phyloP scores from a whole-genome alignment of 2,329 filamentous ascomycete species.

The Bipolaris cookei region DNA sequence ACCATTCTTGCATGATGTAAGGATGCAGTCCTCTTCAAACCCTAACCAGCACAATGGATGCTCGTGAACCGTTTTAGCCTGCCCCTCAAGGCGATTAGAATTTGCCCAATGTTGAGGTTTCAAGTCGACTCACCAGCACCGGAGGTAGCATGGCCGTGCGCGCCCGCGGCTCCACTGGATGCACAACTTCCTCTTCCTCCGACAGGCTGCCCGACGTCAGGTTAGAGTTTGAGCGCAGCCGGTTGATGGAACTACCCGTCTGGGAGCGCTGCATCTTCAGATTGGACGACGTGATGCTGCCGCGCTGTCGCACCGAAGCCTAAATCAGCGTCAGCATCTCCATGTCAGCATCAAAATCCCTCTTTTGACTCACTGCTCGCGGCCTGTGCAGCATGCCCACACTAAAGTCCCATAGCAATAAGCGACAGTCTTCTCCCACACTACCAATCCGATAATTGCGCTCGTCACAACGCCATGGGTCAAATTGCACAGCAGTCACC shows the following conservation, averaged over 20 bases:
- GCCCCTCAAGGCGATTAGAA: conserved; percentile 14
- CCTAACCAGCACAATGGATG: conserved; percentile 88
- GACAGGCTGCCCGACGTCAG: conserved; percentile 61
- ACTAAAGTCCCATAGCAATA: conserved; percentile 96
- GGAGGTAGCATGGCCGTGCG: conserved; percentile 86
- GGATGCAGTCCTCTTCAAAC: conserved; percentile 92
- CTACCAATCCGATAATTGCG: conserved; percentile 95
- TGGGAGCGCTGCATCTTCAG: conserved; percentile 56
- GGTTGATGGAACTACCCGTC: conserved; percentile 66
- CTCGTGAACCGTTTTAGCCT: conserved; percentile 83
- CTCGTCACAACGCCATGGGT: conserved; percentile 96
- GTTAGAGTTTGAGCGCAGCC: conserved; percentile 74
- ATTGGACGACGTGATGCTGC: conserved; percentile 59
- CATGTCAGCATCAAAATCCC: neutral
- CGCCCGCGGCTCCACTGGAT: conserved; percentile 83
- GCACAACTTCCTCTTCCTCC: conserved; percentile 69
- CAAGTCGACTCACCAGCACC: conserved; percentile 71
- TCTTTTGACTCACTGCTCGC: conserved; percentile 65
- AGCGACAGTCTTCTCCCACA: conserved; percentile 88
- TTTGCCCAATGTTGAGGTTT: conserved; percentile 6
- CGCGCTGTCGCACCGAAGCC: conserved; percentile 63
- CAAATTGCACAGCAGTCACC: conserved; percentile 92
- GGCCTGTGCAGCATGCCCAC: conserved; percentile 95
- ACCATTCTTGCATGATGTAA: conserved; percentile 92
- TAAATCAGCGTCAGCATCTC: conserved; percentile 29